Percentiles rank a stretch among this genome's conserved stretches.
Evolutionary conservation across 805 yeast species (phyloP).

Genomic region (Blastobotrys parvus): DNA sequence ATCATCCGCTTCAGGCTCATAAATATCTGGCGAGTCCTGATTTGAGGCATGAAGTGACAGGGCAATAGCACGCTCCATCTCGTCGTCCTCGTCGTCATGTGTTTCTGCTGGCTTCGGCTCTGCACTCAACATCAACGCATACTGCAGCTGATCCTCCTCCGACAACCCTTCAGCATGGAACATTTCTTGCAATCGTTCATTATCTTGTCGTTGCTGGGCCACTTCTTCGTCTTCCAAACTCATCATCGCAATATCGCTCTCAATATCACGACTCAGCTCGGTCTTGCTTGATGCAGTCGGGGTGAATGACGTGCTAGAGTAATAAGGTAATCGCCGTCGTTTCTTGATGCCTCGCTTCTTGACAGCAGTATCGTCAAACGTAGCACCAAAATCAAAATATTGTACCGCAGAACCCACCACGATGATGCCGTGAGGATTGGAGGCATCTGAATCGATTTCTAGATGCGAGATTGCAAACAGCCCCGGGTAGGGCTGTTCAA

Average conservation of each 20-base stretch:
- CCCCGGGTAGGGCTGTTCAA: too few relatives aligned
- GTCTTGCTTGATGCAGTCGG: slow-evolving; percentile 5
- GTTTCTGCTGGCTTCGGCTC: slow-evolving; percentile 8
- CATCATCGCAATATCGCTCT: slow-evolving; percentile 19
- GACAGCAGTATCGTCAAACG: slow-evolving; percentile 11
- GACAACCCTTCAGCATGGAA: slow-evolving; percentile 14
- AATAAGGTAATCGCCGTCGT: slow-evolving; percentile 8
- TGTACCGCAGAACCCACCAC: slow-evolving; percentile 23
- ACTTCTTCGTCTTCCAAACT: slow-evolving; percentile 18
- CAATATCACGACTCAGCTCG: slow-evolving; percentile 19
- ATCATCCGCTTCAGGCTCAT: not conserved
- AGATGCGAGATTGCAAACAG: slow-evolving; percentile 22
- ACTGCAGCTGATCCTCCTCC: slow-evolving; percentile 27
- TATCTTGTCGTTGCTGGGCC: slow-evolving; percentile 9
- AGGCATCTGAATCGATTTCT: slow-evolving; percentile 23
- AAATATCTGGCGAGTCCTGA: not conserved
- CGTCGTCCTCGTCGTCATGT: slow-evolving; percentile 2
- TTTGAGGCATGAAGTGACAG: too few relatives aligned
- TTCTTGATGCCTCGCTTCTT: slow-evolving; percentile 19
- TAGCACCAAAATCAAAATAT: slow-evolving; percentile 25
- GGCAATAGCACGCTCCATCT: slow-evolving; percentile 12
- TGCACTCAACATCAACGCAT: slow-evolving; percentile 26
- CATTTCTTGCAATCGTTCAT: slow-evolving; percentile 5
- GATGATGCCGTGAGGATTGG: slow-evolving; percentile 22
- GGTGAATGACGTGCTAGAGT: not conserved